phyloP scores from a whole-genome alignment of 257 asterid genomes.

The Solanum phureja region DNA sequence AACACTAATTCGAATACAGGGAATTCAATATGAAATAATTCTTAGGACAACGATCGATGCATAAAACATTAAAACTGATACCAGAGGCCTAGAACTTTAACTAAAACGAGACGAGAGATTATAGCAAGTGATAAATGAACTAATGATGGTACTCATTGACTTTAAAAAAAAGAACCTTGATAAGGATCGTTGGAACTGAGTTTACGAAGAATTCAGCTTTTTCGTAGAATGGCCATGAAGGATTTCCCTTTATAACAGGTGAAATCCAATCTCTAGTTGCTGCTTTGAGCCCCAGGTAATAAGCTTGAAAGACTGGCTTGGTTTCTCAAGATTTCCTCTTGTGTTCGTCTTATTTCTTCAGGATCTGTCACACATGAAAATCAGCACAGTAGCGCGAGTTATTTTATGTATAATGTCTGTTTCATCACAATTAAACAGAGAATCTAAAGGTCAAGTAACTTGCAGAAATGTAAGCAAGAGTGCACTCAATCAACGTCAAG shows the following conservation, averaged over 20 bases:
- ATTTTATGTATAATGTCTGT: neutral
- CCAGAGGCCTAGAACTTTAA: neutral
- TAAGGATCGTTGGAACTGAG: neutral
- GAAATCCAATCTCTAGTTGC: constrained; percentile 17
- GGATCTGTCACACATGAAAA: constrained; percentile 36
- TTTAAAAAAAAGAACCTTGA: neutral
- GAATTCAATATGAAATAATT: neutral
- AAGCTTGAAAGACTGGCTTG: constrained; percentile 53
- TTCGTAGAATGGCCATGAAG: neutral
- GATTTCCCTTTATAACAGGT: neutral
- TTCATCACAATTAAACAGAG: neutral
- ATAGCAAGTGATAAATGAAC: neutral
- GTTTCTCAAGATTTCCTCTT: constrained; percentile 84
- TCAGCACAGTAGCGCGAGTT: neutral
- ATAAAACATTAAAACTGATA: neutral
- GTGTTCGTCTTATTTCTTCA: constrained; percentile 86
- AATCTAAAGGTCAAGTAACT: neutral
- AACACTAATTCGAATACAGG: neutral
- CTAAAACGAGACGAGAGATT: neutral
- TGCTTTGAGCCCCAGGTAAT: constrained; percentile 30
- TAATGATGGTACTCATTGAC: neutral
- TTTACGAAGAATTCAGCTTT: neutral
- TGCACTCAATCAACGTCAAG: neutral
- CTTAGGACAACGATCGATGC: neutral
- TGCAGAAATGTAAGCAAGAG: neutral